Percentiles rank a stretch among this genome's conserved stretches.
phyloP scores from a whole-genome alignment of 1,284 basidiomycete species.

The Sanghuangporus sanghuang region DNA sequence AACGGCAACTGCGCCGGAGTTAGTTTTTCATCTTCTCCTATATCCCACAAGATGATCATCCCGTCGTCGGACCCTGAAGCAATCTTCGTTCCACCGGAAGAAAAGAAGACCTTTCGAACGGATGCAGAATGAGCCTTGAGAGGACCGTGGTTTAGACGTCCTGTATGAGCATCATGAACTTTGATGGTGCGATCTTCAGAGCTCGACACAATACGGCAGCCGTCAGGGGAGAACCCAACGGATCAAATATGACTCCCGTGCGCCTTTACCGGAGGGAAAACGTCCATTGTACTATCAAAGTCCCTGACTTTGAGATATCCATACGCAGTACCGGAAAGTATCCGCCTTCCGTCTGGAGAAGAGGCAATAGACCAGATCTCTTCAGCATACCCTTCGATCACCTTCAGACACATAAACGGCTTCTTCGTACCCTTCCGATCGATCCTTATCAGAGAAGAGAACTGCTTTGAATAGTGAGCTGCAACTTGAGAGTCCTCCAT shows the following conservation, averaged over 20 bases:
- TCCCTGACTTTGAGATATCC: background rate
- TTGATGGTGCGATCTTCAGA: conserved; percentile 15
- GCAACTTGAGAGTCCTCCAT: conserved; percentile 10
- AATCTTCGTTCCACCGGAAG: background rate
- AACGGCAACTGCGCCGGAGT: background rate
- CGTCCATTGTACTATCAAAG: background rate
- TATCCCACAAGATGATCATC: background rate
- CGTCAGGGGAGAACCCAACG: background rate
- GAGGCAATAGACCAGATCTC: background rate
- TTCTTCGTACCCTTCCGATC: background rate
- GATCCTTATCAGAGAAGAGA: background rate
- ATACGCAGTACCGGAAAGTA: conserved; percentile 16
- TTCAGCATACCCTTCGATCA: background rate
- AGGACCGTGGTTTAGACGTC: conserved; percentile 19
- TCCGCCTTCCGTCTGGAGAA: conserved; percentile 16
- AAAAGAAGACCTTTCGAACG: background rate
- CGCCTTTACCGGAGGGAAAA: background rate
- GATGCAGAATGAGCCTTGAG: conserved; percentile 19
- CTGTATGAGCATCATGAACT: conserved; percentile 10
- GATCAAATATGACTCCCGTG: background rate
- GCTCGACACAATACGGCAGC: conserved; percentile 14
- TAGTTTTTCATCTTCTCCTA: background rate
- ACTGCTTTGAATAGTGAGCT: background rate
- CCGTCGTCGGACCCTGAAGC: conserved; percentile 1
- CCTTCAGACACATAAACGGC: background rate